Base-by-base conservation (phyloP, 257 asterid genomes). In the Fraxinus excelsior region DNA sequence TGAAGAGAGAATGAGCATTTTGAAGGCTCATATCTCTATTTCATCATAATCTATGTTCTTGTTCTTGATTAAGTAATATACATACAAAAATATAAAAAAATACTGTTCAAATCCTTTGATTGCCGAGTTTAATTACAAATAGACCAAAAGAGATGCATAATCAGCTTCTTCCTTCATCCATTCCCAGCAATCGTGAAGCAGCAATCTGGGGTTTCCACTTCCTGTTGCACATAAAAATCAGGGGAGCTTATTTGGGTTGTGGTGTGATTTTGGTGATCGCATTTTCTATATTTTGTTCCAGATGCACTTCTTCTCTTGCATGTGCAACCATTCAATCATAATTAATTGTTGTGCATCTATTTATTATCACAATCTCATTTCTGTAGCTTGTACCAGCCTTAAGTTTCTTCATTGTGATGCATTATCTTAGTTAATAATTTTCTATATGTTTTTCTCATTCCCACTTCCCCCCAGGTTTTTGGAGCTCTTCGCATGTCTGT, bases 401-500 rank as follows among this genome's bases (percentile, higher is more conserved):
- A 31, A 76, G 28, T 71, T 60, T 16, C 37, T 62, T 26, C 74
- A 76, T 14, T 72, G 78, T 70, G 40, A 72, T 73, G 58, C 34
- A 7, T 31, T n/a, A 28, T 40, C 49, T 40, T 11, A 40, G 49
- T 40, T 40, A 40, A 40, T 40, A 40, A 40, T 40, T 40, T 16
- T 2, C 29, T 9, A 73, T 49, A 26, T n/a, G 40, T 42, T 71
- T 62, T 70, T 79, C 77, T 82, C 38, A 64, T 76, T 72, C 69
- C 68, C 42, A 23, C 80, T 66, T 31, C 67, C 71, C 70, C 86
- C 49, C 85, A 96, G 99, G 99, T 96, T 75, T 96, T 87, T 85
- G 99, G 99, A 77, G 99, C 99, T 76, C 98, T 96, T 79, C 97
- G 99, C 76, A 96, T 96, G 99, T 85, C 98, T n/a, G 99, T 96